phyloP scores from a whole-genome alignment of 1,284 basidiomycete species.

The Ganoderma boninense region DNA sequence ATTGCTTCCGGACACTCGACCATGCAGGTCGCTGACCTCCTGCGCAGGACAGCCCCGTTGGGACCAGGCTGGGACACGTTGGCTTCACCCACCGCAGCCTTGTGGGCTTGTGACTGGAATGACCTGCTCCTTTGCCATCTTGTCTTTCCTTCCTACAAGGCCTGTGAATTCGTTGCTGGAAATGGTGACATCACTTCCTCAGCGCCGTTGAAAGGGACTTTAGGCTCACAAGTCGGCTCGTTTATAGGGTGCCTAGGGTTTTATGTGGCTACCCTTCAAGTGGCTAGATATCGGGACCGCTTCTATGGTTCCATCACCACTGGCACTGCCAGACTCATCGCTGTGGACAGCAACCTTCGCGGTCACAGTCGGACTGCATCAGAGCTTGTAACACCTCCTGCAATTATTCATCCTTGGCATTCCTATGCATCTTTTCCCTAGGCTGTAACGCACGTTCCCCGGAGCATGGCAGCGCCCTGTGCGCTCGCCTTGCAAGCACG shows the following conservation, averaged over 20 bases:
- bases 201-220: neutral
- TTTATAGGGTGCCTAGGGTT: neutral
- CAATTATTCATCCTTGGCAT: neutral
- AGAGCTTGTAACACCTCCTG: neutral
- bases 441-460: neutral
- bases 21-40: no score
- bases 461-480: neutral
- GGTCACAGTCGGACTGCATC: neutral
- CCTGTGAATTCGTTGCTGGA: neutral
- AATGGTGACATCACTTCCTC: neutral
- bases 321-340: neutral
- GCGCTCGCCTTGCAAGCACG: neutral
- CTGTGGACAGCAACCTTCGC: neutral
- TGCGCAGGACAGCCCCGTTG: no score
- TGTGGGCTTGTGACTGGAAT: neutral
- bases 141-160: no score
- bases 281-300: neutral
- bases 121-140: neutral
- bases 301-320: neutral
- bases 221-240: neutral
- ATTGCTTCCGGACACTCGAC: no score
- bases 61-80: no score
- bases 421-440: neutral
- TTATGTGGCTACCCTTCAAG: neutral
- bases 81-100: no score